Conservation (phyloP, 2,329 filamentous ascomycete species). For the Thyridium curvatum region DNA sequence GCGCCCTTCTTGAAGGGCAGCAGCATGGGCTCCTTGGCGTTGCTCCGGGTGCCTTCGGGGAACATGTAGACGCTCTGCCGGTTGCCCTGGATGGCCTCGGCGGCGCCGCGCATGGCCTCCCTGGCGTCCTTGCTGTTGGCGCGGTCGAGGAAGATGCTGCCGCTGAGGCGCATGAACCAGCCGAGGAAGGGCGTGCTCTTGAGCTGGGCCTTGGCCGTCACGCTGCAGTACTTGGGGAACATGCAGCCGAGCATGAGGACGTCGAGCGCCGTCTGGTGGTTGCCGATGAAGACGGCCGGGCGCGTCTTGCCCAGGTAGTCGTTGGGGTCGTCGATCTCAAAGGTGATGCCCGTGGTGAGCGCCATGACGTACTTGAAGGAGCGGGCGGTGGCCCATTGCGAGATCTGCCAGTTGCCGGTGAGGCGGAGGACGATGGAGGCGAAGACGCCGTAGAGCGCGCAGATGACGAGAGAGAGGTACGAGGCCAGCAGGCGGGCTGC, state of each 20-base stretch:
- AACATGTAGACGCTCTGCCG: conserved; percentile 80
- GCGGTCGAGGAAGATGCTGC: conserved; percentile 93
- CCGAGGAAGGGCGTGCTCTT: conserved; percentile 78
- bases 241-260: conserved; percentile 84
- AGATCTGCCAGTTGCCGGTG: conserved; percentile 64
- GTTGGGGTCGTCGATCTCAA: conserved; percentile 64
- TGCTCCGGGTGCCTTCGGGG: conserved; percentile 88
- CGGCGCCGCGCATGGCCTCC: conserved; percentile 78
- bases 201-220: conserved; percentile 86
- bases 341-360: conserved; percentile 68
- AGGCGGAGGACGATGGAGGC: conserved; percentile 66
- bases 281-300: conserved; percentile 86
- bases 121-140: conserved; percentile 76
- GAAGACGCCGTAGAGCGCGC: conserved; percentile 67
- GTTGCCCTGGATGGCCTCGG: conserved; percentile 66
- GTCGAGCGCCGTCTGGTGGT: conserved; percentile 95
- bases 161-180: conserved; percentile 87
- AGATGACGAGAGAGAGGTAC: conserved; percentile 55
- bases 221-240: conserved; percentile 86
- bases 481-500: conserved; percentile 61
- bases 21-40: conserved; percentile 72
- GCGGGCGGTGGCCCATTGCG: conserved; percentile 80
- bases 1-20: conserved; percentile 99
- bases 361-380: conserved; percentile 77
- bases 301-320: conserved; percentile 52